Conservation (phyloP, 768 basidiomycete species). For the Fomitopsis serialis region DNA sequence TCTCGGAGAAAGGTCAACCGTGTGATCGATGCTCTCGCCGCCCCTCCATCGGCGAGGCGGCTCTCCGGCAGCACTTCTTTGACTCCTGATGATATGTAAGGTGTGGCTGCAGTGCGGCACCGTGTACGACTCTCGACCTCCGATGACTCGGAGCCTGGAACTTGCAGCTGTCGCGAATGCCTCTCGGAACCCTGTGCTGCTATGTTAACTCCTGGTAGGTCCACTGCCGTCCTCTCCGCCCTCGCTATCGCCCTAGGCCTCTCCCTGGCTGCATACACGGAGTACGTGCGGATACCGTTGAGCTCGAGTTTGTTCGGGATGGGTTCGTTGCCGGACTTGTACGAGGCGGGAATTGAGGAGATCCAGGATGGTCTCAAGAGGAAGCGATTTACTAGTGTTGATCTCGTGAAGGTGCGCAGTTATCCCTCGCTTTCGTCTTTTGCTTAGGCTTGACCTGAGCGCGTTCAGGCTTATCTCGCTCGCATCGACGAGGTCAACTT, state of each 20-base stretch:
- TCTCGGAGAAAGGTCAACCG: too few species aligned
- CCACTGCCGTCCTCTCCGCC: not conserved
- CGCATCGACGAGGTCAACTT: conserved; percentile 68
- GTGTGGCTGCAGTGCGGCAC: too few species aligned
- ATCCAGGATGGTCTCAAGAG: conserved; percentile 44
- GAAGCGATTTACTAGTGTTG: conserved; percentile 50
- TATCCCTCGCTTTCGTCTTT: not conserved
- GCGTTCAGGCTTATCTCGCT: conserved; percentile 52
- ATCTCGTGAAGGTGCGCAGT: conserved; percentile 49
- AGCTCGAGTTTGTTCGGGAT: not conserved
- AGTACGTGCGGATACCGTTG: not conserved
- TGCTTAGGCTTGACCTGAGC: not conserved
- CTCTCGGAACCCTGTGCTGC: too few species aligned
- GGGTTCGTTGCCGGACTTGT: conserved; percentile 42
- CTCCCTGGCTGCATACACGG: not conserved
- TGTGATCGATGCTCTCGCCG: too few species aligned
- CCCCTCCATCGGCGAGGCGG: too few species aligned
- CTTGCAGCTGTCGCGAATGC: too few species aligned
- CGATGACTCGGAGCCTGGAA: too few species aligned
- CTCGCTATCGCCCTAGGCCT: not conserved
- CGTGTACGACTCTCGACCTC: too few species aligned
- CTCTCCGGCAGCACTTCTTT: too few species aligned
- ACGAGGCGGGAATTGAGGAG: conserved; percentile 53
- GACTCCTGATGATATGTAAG: too few species aligned
- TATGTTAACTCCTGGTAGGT: too few species aligned